Conservation (phyloP, 192 early-diverging fungal species). For the Coemansia sp. region DNA sequence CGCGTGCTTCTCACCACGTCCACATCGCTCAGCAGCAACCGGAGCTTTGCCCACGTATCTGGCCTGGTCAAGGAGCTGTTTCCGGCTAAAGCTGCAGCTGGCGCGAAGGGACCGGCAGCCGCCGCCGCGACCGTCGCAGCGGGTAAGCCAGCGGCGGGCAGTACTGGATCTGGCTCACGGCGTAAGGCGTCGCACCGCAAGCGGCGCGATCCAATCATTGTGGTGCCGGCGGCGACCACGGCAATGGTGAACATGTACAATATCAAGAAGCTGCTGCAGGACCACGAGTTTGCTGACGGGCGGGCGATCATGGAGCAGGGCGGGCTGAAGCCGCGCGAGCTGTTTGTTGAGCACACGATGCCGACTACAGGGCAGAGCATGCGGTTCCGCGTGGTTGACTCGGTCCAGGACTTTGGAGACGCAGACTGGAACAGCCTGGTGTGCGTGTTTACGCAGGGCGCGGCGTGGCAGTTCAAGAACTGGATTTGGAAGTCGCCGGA, state of each 20-base stretch:
- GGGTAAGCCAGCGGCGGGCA: conserved; percentile 17
- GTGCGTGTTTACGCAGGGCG: conserved; percentile 86
- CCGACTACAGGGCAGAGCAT: conserved; percentile 41
- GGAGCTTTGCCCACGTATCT: conserved; percentile 36
- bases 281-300: conserved; percentile 64
- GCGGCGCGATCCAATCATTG: conserved; percentile 70
- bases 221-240: conserved; percentile 82
- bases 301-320: conserved; percentile 58
- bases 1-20: conserved; percentile 26
- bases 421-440: conserved; percentile 86
- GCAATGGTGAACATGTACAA: conserved; percentile 86
- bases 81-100: conserved; percentile 15
- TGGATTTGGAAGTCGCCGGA: conserved; percentile 84
- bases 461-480: conserved; percentile 89
- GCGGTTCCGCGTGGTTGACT: conserved; percentile 77
- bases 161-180: neutral
- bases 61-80: conserved; percentile 37
- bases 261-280: conserved; percentile 74
- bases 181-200: conserved; percentile 21
- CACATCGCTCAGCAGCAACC: conserved; percentile 30
- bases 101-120: neutral
- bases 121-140: neutral
- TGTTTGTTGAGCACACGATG: conserved; percentile 56
- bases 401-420: conserved; percentile 60
- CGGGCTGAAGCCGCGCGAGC: conserved; percentile 57